Evolutionary conservation across 2,329 filamentous ascomycete genomes (phyloP).

Genomic region (Lachnellula suecica): DNA sequence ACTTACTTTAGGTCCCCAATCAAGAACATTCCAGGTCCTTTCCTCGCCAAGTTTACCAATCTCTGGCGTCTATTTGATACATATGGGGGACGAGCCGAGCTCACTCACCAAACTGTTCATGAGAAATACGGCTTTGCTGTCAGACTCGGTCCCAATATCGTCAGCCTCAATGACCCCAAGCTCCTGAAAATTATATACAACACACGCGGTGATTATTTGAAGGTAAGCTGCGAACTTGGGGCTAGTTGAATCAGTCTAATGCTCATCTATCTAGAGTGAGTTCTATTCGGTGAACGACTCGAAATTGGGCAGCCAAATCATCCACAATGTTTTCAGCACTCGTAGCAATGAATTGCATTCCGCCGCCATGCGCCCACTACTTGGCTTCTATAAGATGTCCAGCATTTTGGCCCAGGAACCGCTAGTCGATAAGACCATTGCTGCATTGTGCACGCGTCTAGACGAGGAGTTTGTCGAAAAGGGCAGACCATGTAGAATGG

Average conservation of each 20-base stretch:
- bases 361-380: slow-evolving; percentile 21
- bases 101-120: slow-evolving; percentile 19
- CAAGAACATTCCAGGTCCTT: slow-evolving; percentile 25
- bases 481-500: slow-evolving; percentile 36
- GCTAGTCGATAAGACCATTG: slow-evolving; percentile 33
- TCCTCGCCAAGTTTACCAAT: slow-evolving; percentile 27
- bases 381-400: slow-evolving; percentile 29
- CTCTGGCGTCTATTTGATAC: slow-evolving; percentile 26
- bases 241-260: not conserved
- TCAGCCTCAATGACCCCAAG: slow-evolving; percentile 27
- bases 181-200: slow-evolving; percentile 18
- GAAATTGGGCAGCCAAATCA: slow-evolving; percentile 15
- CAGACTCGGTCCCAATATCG: slow-evolving; percentile 25
- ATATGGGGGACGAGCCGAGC: slow-evolving; percentile 18
- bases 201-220: slow-evolving; percentile 16
- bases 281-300: slow-evolving; percentile 25
- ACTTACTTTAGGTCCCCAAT: slow-evolving; percentile 15
- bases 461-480: slow-evolving; percentile 35
- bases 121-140: slow-evolving; percentile 23
- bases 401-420: slow-evolving; percentile 24
- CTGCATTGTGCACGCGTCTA: slow-evolving; percentile 32
- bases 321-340: slow-evolving; percentile 24
- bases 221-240: slow-evolving; percentile 14
- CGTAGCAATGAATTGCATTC: slow-evolving; percentile 19
- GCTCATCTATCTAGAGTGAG: slow-evolving; percentile 9